A percentile compares a stretch with the other conserved stretches of the same genome.
These are phyloP conservation scores for Niveomyces coronatus DNA, from an alignment of 2,329 filamentous ascomycete genomes.

Conservation along the genomic window DNA sequence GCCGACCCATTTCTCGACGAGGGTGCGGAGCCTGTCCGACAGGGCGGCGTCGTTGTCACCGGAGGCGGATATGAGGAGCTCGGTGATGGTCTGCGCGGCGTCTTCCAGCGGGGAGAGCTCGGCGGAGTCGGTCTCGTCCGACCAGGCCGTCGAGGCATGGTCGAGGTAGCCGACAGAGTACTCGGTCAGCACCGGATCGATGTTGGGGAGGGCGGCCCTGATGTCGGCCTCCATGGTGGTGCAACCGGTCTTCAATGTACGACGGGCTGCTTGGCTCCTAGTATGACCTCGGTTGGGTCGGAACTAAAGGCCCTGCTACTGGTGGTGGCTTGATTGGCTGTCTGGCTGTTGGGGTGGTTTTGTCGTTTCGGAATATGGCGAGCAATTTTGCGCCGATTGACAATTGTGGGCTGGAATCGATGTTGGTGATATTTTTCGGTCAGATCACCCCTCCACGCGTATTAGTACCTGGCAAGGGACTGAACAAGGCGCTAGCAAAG, in stretches of 20 bases:
- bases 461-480: too few relatives aligned
- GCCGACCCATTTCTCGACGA: conserved; percentile 84
- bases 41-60: conserved; percentile 62
- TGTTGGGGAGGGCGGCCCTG: conserved; percentile 69
- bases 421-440: too few relatives aligned
- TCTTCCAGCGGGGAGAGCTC: conserved; percentile 64
- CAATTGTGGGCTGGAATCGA: conserved; percentile 6
- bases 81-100: conserved; percentile 74
- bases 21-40: conserved; percentile 66
- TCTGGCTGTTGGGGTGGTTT: too few relatives aligned
- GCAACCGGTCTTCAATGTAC: too few relatives aligned
- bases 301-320: too few relatives aligned
- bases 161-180: conserved; percentile 91
- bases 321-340: too few relatives aligned
- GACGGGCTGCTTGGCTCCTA: background rate
- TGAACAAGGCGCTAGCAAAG: too few relatives aligned
- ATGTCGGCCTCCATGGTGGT: conserved; percentile 75
- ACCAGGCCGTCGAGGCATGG: conserved; percentile 81
- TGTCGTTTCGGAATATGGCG: too few relatives aligned
- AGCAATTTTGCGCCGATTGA: conserved; percentile 9
- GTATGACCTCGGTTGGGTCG: too few relatives aligned
- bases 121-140: conserved; percentile 58
- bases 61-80: conserved; percentile 85
- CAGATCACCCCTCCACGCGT: conserved; percentile 3
- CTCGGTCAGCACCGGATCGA: conserved; percentile 81